Evolutionary conservation across 495 filamentous ascomycete genomes (phyloP), one percentile per base, ranked within the genome.

Genomic region (Penicillium manginii): DNA sequence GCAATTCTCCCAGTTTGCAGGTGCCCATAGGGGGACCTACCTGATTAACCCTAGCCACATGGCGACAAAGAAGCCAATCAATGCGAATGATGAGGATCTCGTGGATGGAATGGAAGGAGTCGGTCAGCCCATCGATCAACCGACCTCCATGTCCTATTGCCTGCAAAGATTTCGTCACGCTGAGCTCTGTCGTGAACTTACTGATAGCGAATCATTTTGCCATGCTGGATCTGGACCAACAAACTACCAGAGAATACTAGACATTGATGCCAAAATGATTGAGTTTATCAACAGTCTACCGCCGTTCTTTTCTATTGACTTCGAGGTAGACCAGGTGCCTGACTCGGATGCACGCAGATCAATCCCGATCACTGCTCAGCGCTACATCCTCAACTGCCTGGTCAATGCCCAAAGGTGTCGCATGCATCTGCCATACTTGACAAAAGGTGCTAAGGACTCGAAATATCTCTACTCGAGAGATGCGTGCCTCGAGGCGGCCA

Each of bases 31-130:
- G 67, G 71, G 80, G 19, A 72, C 68, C 9, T 83, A 82, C 66
- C 64, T 58, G 3, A 65, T 67, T 18, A 62, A 78, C 39, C 73
- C 71, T 7, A 69, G 64, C 2, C 79, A 83, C 10, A 82, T 80
- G 71, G 68, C 60, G 4, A 76, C 77, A 4, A 67, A 69, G 10
- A 73, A 74, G 29, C 81, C 80, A n/a, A 52, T 69, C 21, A 81
- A 83, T 57, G 18, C 73, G 14, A 74, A 80, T 48, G 77, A 81
- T 50, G 72, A 74, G 56, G 81, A 83, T 48, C 47, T 79, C 3
- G 37, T 61, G 2, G 71, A 78, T 51, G 73, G 72, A n/a, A 70
- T 65, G 46, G 35, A 26, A 21, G 39, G 19, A 9, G 45, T 67
- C 19, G 64, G 58, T 42, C 64, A 62, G 39, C 72, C 78, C 2